These are phyloP conservation scores for Lasiodiplodia sp. DNA, from an alignment of 2,329 filamentous ascomycete genomes.

Conservation along the genomic window DNA sequence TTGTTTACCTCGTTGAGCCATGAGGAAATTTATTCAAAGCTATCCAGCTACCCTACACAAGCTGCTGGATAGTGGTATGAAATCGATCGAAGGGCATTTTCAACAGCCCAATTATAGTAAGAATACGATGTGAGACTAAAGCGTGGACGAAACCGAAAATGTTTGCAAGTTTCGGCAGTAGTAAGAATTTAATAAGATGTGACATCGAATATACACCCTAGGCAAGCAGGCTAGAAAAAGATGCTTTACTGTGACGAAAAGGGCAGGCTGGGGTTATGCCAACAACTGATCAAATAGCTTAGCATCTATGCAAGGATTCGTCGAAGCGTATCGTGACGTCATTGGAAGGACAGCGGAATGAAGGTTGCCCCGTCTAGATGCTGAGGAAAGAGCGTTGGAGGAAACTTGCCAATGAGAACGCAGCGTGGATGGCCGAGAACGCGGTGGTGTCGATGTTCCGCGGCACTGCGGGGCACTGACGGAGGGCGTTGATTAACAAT, in stretches of 20 bases:
- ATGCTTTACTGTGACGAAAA: not conserved
- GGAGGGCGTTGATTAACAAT: slow-evolving; percentile 3
- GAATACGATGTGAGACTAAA: too few relatives aligned
- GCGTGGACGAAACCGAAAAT: too few relatives aligned
- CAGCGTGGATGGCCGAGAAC: not conserved
- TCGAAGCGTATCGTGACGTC: not conserved
- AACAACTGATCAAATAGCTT: not conserved
- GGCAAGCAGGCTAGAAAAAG: not conserved
- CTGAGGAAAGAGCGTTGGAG: not conserved
- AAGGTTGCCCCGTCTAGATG: not conserved
- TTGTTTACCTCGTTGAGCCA: not conserved
- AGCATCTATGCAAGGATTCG: not conserved
- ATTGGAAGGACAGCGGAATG: not conserved
- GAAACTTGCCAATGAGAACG: not conserved
- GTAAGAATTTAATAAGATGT: not conserved
- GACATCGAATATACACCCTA: not conserved
- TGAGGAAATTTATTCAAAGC: not conserved
- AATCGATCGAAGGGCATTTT: too few relatives aligned
- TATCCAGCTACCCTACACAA: too few relatives aligned
- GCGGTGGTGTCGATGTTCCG: not conserved
- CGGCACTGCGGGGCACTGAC: not conserved
- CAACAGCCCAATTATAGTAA: too few relatives aligned
- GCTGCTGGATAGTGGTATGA: too few relatives aligned
- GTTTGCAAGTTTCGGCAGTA: not conserved
- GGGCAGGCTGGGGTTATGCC: not conserved